phyloP scores from a whole-genome alignment of 2,329 filamentous ascomycete species.

The Coniochaeta prunicola region DNA sequence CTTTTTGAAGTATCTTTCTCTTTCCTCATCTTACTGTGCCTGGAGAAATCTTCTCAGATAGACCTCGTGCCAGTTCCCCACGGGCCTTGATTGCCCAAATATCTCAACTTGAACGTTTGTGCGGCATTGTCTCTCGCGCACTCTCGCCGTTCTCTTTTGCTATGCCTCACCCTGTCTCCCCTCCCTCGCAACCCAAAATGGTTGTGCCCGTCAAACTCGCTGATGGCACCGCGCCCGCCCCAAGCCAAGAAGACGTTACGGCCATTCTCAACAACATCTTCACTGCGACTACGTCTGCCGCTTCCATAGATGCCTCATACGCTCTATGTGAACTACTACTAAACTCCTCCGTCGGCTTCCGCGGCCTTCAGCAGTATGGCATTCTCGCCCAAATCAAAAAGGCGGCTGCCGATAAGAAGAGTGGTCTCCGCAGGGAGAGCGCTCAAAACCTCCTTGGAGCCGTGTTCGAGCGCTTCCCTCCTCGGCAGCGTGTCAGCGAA shows the following conservation, averaged over 20 bases:
- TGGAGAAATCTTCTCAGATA: not conserved
- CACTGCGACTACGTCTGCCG: constrained; percentile 58
- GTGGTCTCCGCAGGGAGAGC: constrained; percentile 73
- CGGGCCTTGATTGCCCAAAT: not conserved
- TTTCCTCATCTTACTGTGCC: not conserved
- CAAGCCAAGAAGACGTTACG: constrained; percentile 58
- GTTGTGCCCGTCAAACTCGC: constrained; percentile 17
- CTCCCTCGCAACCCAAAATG: constrained; percentile 8
- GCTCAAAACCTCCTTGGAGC: constrained; percentile 93
- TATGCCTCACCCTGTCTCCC: constrained; percentile 2
- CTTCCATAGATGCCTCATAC: constrained; percentile 59
- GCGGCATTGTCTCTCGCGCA: not conserved
- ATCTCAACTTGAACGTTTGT: not conserved
- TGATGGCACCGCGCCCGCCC: constrained; percentile 37
- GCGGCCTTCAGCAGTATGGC: constrained; percentile 45
- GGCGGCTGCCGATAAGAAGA: constrained; percentile 91
- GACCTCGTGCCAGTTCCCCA: not conserved
- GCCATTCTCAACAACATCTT: constrained; percentile 62
- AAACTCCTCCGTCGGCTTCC: constrained; percentile 40
- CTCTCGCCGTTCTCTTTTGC: not conserved
- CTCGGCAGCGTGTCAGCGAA: constrained; percentile 70
- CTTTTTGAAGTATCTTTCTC: not conserved
- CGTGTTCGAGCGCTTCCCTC: constrained; percentile 82
- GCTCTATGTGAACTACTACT: constrained; percentile 52
- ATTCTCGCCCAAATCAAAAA: constrained; percentile 53